phyloP scores from a whole-genome alignment of 1,284 basidiomycete species.

The Tylopilus sp. region DNA sequence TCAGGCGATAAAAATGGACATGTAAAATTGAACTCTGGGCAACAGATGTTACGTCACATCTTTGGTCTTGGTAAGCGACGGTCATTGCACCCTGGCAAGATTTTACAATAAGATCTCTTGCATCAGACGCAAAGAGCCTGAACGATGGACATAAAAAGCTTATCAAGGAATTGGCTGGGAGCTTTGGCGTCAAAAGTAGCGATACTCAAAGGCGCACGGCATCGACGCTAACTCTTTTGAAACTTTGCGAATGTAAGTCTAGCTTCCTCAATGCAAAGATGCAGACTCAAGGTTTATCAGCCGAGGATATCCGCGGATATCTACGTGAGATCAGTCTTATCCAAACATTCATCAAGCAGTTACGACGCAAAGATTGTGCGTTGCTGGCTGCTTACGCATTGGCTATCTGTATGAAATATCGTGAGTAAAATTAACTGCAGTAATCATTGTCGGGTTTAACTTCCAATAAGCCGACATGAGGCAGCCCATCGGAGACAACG shows the following conservation, averaged over 20 bases:
- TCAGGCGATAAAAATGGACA: neutral
- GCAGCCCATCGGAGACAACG: slow-evolving; percentile 9
- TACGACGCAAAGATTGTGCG: slow-evolving; percentile 14
- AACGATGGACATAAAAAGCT: neutral
- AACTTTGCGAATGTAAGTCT: slow-evolving; percentile 23
- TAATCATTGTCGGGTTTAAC: neutral
- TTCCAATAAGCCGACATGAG: slow-evolving; percentile 30
- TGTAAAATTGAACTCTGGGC: slow-evolving; percentile 16
- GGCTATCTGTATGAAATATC: slow-evolving; percentile 21
- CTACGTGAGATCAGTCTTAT: slow-evolving; percentile 10
- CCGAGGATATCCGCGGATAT: slow-evolving; percentile 4
- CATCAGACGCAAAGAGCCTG: slow-evolving; percentile 18
- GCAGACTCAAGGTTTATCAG: slow-evolving; percentile 14
- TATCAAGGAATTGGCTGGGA: slow-evolving; percentile 16
- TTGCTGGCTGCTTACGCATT: slow-evolving; percentile 24
- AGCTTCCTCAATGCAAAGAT: neutral
- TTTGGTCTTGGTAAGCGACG: slow-evolving; percentile 33
- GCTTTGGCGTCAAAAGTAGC: neutral
- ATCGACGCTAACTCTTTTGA: slow-evolving; percentile 32
- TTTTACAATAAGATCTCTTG: neutral
- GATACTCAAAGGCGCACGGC: slow-evolving; percentile 22
- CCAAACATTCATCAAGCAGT: slow-evolving; percentile 15
- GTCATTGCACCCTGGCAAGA: neutral
- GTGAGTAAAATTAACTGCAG: slow-evolving; percentile 12
- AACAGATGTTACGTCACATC: slow-evolving; percentile 13